A percentile compares a stretch with the other conserved stretches of the same genome.
Conservation (phyloP, 192 early-diverging fungal species). For the Irineochytrium annulatum region DNA sequence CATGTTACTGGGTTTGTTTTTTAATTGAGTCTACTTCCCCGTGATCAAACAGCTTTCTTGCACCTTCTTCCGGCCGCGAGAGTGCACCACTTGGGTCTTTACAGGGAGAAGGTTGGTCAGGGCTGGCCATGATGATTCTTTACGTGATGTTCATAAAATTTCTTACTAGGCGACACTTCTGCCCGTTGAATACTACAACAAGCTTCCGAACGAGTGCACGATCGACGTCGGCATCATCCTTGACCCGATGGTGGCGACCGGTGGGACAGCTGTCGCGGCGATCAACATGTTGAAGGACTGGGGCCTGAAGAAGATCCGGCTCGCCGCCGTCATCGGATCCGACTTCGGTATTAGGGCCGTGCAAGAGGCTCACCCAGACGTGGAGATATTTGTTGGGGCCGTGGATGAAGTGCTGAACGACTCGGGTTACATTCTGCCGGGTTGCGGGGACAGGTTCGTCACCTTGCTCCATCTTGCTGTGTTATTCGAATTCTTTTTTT, state of each 20-base stretch:
- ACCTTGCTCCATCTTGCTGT: too few relatives aligned
- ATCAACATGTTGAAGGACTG: conserved; percentile 76
- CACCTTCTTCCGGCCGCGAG: conserved; percentile 64
- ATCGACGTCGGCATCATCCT: conserved; percentile 69
- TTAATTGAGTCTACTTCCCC: background rate
- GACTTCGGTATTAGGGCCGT: conserved; percentile 43
- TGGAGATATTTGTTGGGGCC: conserved; percentile 50
- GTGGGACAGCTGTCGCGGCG: conserved; percentile 71
- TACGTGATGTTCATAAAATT: background rate
- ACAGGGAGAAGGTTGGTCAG: conserved; percentile 62
- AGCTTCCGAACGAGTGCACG: conserved; percentile 65
- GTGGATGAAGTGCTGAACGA: conserved; percentile 56
- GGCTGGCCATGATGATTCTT: background rate
- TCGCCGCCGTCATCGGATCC: conserved; percentile 61
- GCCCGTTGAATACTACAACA: conserved; percentile 94
- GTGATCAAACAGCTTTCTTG: conserved; percentile 34
- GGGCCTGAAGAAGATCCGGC: conserved; percentile 70
- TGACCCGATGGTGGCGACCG: conserved; percentile 82
- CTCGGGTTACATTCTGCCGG: conserved; percentile 57
- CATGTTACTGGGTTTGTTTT: background rate
- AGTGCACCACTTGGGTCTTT: conserved; percentile 75
- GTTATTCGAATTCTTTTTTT: too few relatives aligned
- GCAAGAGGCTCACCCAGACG: conserved; percentile 45
- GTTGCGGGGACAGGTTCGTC: too few relatives aligned
- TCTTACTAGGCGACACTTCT: conserved; percentile 54